Evolutionary conservation across 1,284 basidiomycete genomes (phyloP), one percentile per base, ranked within the genome.

Genomic region (Trametes hirsuta): DNA sequence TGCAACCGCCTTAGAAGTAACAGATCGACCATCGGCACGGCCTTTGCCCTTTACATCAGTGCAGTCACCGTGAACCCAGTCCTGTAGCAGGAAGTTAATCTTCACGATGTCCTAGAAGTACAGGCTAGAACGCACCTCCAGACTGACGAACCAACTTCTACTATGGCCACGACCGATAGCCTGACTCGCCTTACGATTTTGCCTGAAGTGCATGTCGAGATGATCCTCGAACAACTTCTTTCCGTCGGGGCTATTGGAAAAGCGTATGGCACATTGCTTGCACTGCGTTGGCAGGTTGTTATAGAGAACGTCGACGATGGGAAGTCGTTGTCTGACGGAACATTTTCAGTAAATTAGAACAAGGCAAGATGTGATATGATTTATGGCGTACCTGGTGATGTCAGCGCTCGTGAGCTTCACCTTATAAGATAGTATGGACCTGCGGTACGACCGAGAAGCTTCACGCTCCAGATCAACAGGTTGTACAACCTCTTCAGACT

Each of bases 161-260:
- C 91, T 93, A 69, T 96, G 91, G 24, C 96, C 95, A 62, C 97
- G 84, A 0, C 93, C 93, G 9, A 85, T 79, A 45, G 88, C 90
- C 72, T 96, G 93, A 66, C 86, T 90, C 37, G 93, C 90, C 72
- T 95, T 91, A 65, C 92, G 85, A 72, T 98, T 99, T 70, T 97
- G 92, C 68, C 90, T 85, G 78, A 98, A 98, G 76, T 99, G 97
- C 91, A 95, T 93, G 74, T 99, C 97, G 67, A 99, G 83, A 72
- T 99, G 97, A 55, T 90, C 85, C 68, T 97, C 88, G 79, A 96
- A 84, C 25, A 81, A 82, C 71, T 87, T 88, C 76, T 91, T 94
- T 63, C 93, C 94, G 51, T 79, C 71, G 25, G 77, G 71, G 41
- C 84, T 86, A 65, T 92, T 88, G 46, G 89, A 80, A 74, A 97